Percentiles rank a stretch among this genome's conserved stretches.
These are phyloP conservation scores for Globisporangium spiculum DNA, from an alignment of 352 stramenopile genomes.

Conservation along the genomic window DNA sequence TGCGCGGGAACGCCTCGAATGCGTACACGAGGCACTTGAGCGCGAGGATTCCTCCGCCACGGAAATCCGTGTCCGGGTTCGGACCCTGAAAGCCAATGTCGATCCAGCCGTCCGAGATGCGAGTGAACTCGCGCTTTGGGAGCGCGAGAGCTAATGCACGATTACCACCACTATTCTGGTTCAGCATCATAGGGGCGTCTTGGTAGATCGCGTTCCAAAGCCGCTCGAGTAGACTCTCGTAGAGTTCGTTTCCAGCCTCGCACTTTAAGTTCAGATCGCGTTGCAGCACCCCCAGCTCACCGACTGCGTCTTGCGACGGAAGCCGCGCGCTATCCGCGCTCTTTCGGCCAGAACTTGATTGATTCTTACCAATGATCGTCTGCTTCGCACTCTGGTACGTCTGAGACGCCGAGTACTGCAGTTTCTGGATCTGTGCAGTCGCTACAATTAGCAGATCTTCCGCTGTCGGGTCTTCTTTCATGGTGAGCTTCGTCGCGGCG, in stretches of 20 bases:
- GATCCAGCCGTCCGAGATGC: slow-evolving; percentile 59
- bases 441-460: slow-evolving; percentile 63
- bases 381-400: slow-evolving; percentile 32
- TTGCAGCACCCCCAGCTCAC: slow-evolving; percentile 55
- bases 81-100: slow-evolving; percentile 73
- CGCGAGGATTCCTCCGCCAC: slow-evolving; percentile 69
- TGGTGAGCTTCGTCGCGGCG: slow-evolving; percentile 41
- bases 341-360: slow-evolving; percentile 3
- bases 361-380: slow-evolving; percentile 28
- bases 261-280: slow-evolving; percentile 68
- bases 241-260: slow-evolving; percentile 48
- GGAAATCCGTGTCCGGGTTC: slow-evolving; percentile 82
- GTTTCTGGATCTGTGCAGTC: slow-evolving; percentile 46
- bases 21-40: slow-evolving; percentile 86
- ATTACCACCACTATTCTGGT: not conserved
- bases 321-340: not conserved
- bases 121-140: slow-evolving; percentile 31
- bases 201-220: slow-evolving; percentile 66
- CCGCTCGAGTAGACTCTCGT: slow-evolving; percentile 56
- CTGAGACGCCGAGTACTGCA: slow-evolving; percentile 37
- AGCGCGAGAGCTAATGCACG: not conserved
- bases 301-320: slow-evolving; percentile 34
- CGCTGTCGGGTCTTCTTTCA: slow-evolving; percentile 55
- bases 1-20: slow-evolving; percentile 66
- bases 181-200: slow-evolving; percentile 19